Conservation (phyloP, 805 yeast genomes). For the Candida adriatica region DNA sequence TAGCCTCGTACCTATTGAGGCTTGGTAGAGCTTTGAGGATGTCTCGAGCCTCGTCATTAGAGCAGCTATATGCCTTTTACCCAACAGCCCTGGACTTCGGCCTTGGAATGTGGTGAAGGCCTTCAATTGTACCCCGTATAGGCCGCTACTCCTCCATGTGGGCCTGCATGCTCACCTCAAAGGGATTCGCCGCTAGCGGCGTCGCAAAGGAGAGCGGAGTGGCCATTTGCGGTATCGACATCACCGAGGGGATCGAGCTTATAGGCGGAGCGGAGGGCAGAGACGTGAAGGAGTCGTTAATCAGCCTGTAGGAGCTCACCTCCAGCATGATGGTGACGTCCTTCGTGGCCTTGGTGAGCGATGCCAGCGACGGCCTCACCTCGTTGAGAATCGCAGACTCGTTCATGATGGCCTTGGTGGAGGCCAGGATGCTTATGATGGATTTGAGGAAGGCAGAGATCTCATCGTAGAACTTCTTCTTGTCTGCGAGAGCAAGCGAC, state of each 20-base stretch:
- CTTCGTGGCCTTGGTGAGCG: slow-evolving; percentile 80
- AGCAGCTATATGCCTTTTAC: no score
- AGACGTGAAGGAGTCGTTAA: slow-evolving; percentile 18
- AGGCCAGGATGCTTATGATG: slow-evolving; percentile 74
- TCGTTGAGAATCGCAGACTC: slow-evolving; percentile 78
- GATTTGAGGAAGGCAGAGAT: slow-evolving; percentile 77
- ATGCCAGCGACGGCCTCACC: slow-evolving; percentile 71
- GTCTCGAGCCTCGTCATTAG: no score
- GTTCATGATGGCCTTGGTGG: slow-evolving; percentile 74
- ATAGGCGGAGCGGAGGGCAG: slow-evolving; percentile 17
- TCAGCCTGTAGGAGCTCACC: slow-evolving; percentile 42
- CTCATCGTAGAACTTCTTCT: slow-evolving; percentile 75
- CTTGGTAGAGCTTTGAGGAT: no score
- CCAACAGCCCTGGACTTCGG: no score
- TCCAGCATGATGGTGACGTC: slow-evolving; percentile 87
- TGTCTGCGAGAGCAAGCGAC: slow-evolving; percentile 42
- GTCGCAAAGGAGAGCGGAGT: slow-evolving; percentile 17
- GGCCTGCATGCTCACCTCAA: slow-evolving; percentile 19
- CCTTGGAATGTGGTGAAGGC: no score
- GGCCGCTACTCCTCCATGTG: no score
- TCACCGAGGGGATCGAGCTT: slow-evolving; percentile 24
- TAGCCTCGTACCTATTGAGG: no score
- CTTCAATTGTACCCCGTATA: no score
- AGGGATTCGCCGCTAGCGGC: slow-evolving; percentile 16
- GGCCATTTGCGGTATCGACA: slow-evolving; percentile 25